Conservation (phyloP, 2,329 filamentous ascomycete genomes). For the Sporothrix pallida region DNA sequence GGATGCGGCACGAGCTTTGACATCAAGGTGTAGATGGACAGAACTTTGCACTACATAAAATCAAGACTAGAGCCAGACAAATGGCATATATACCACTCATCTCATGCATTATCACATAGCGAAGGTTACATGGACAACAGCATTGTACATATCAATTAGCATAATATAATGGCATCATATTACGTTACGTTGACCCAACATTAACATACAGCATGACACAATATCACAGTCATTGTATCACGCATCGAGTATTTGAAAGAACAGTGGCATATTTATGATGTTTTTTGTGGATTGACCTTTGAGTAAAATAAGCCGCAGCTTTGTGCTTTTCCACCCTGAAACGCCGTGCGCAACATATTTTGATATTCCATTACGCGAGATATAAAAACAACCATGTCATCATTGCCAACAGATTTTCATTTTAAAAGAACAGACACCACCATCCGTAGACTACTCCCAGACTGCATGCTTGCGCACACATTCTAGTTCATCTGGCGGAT, state of each 20-base stretch:
- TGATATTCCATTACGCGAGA: slow-evolving; percentile 35
- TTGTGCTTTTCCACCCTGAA: slow-evolving; percentile 39
- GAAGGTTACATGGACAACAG: not conserved
- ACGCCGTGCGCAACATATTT: slow-evolving; percentile 46
- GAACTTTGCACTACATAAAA: not conserved
- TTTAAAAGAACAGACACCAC: slow-evolving; percentile 29
- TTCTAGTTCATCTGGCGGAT: slow-evolving; percentile 99
- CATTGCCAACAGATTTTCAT: slow-evolving; percentile 30
- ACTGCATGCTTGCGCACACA: no score
- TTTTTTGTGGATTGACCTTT: slow-evolving; percentile 29
- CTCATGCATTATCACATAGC: slow-evolving; percentile 1
- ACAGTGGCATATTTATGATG: slow-evolving; percentile 27
- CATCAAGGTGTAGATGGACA: slow-evolving; percentile 66
- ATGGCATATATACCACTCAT: not conserved
- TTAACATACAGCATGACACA: not conserved
- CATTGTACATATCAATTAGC: not conserved
- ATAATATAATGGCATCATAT: not conserved
- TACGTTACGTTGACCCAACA: no score
- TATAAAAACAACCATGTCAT: slow-evolving; percentile 41
- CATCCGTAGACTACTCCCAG: no score
- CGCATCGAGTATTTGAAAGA: not conserved
- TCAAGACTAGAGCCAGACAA: not conserved
- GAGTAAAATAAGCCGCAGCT: slow-evolving; percentile 26
- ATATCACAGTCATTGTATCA: not conserved
- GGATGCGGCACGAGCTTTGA: slow-evolving; percentile 98